Evolutionary conservation across 176 grass and related monocot genomes (phyloP).

Genomic region (Oryza glaberrima): DNA sequence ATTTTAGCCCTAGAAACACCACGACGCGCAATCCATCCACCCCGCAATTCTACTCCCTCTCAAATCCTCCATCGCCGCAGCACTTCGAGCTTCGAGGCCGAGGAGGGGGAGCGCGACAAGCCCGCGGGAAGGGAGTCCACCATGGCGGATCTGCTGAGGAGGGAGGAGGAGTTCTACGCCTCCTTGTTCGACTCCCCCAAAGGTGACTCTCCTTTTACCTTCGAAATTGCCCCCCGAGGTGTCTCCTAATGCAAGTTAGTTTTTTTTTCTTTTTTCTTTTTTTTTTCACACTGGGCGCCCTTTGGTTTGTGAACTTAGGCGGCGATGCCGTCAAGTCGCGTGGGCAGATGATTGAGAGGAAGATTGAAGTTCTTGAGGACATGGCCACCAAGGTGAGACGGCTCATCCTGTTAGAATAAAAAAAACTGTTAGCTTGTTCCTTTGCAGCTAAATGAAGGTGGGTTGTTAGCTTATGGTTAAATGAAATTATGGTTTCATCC

Average conservation of each 20-base stretch:
- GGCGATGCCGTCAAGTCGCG: conserved; percentile 51
- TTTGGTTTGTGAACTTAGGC: conserved; percentile 34
- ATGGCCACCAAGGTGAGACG: conserved; percentile 62
- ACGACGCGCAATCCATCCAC: too few species aligned
- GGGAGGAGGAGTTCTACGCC: conserved; percentile 73
- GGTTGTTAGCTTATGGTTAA: background rate
- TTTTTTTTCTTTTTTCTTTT: too few species aligned
- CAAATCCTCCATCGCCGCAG: too few species aligned
- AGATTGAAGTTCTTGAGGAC: conserved; percentile 81
- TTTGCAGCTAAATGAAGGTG: background rate
- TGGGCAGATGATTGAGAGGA: conserved; percentile 77
- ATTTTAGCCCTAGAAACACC: too few species aligned
- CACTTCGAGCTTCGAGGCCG: background rate
- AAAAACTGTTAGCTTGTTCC: background rate
- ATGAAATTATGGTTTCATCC: background rate
- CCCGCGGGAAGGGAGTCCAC: background rate
- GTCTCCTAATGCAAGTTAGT: background rate
- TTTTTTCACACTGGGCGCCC: too few species aligned
- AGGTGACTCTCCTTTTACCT: conserved; percentile 34
- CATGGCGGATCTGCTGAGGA: conserved; percentile 81
- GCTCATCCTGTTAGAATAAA: background rate
- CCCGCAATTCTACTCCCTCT: too few species aligned
- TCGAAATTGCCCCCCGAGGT: background rate
- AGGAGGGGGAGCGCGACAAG: background rate
- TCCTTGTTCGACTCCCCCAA: conserved; percentile 73